phyloP scores from a whole-genome alignment of 257 asterid genomes.

The Marsdenia floribunda region DNA sequence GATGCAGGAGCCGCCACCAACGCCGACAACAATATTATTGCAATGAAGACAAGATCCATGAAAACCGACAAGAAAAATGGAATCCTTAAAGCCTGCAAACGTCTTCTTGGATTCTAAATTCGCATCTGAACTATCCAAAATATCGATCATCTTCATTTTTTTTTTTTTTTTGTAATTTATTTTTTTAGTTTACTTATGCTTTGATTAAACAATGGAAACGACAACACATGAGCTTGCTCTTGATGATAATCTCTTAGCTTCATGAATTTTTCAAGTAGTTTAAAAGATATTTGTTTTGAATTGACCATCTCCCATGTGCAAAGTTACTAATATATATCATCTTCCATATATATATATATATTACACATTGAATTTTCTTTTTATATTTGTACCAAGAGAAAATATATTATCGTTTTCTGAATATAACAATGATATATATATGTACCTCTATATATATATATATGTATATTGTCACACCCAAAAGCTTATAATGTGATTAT shows the following conservation, averaged over 20 bases:
- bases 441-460: too few species aligned
- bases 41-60: conserved; percentile 1
- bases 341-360: too few species aligned
- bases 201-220: not conserved
- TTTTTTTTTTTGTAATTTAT: not conserved
- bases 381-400: too few species aligned
- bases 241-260: not conserved
- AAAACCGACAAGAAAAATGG: conserved; percentile 7
- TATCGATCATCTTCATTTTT: not conserved
- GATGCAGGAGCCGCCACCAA: not conserved
- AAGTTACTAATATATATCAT: too few species aligned
- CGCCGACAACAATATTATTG: not conserved
- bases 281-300: not conserved
- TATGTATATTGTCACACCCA: too few species aligned
- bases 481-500: too few species aligned
- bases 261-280: not conserved
- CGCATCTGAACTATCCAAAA: too few species aligned
- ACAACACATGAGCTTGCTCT: not conserved
- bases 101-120: conserved; percentile 19
- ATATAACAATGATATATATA: too few species aligned
- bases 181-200: not conserved
- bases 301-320: not conserved
- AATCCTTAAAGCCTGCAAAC: conserved; percentile 16
- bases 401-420: too few species aligned
- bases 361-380: too few species aligned